Percentiles rank a stretch among this genome's conserved stretches.
These are phyloP conservation scores for Quercus bicolor DNA, from an alignment of 306 rosid genomes.

Conservation along the genomic window DNA sequence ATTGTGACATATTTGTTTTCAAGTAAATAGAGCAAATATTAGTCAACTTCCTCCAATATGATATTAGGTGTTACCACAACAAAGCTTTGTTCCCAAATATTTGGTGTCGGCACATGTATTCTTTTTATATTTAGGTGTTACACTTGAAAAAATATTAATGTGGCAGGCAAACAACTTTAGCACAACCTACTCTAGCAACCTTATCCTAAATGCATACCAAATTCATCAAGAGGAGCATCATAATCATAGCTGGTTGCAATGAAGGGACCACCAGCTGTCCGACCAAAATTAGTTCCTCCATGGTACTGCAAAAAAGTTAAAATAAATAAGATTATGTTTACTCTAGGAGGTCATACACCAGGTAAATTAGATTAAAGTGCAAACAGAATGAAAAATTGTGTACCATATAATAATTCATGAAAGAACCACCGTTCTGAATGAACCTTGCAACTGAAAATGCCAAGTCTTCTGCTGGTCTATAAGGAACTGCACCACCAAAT, in stretches of 20 bases:
- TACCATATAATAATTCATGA: slow-evolving; percentile 88
- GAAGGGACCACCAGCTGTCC: slow-evolving; percentile 86
- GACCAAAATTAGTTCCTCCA: slow-evolving; percentile 98
- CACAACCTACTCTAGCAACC: not conserved
- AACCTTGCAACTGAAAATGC: slow-evolving; percentile 84
- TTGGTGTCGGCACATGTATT: too few species aligned
- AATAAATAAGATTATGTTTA: not conserved
- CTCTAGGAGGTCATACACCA: not conserved
- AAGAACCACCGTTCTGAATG: slow-evolving; percentile 83
- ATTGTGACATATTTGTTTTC: not conserved
- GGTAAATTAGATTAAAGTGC: not conserved
- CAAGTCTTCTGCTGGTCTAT: slow-evolving; percentile 80
- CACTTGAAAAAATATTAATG: not conserved
- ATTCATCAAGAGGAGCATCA: slow-evolving; percentile 93
- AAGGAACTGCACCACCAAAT: slow-evolving; percentile 82
- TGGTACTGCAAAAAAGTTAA: slow-evolving; percentile 55
- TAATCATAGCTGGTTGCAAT: slow-evolving; percentile 92
- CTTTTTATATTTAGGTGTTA: not conserved
- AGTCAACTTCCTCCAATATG: not conserved
- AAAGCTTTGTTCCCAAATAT: too few species aligned
- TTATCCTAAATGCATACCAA: slow-evolving; percentile 44
- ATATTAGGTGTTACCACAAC: not conserved
- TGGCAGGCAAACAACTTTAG: not conserved
- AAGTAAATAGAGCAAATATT: not conserved
- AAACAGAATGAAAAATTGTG: slow-evolving; percentile 3